Evolutionary conservation across 371 early-diverging fungal genomes (phyloP).

Genomic region (Smittium culicis): DNA sequence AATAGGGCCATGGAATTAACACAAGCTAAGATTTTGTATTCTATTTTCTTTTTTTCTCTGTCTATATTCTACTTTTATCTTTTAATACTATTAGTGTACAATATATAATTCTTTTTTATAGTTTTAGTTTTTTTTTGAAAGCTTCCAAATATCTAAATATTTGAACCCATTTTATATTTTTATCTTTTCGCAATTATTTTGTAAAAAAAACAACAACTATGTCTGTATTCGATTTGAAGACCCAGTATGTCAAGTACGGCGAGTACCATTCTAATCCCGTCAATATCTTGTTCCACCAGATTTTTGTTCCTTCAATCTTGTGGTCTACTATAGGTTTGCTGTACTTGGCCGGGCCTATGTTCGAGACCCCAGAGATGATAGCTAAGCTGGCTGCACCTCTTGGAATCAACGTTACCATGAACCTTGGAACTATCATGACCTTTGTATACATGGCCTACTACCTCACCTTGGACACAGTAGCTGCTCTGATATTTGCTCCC

Average conservation of each 20-base stretch:
- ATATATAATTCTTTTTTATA: too few species aligned
- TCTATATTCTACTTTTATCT: too few species aligned
- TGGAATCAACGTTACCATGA: constrained; percentile 18
- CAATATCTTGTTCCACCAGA: constrained; percentile 73
- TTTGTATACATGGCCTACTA: constrained; percentile 56
- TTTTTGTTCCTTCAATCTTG: constrained; percentile 81
- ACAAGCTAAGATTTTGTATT: too few species aligned
- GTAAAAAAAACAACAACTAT: constrained; percentile 7
- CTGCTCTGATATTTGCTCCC: constrained; percentile 46
- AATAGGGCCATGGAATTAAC: too few species aligned
- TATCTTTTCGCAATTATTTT: background rate
- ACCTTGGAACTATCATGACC: constrained; percentile 41
- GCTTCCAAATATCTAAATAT: too few species aligned
- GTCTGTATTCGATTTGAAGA: constrained; percentile 47
- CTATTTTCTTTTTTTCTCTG: too few species aligned
- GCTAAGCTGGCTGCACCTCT: background rate
- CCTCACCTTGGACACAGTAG: constrained; percentile 57
- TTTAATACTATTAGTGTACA: too few species aligned
- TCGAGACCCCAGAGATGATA: constrained; percentile 14
- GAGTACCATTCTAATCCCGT: constrained; percentile 58
- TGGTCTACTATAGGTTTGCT: constrained; percentile 60
- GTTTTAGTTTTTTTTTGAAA: too few species aligned
- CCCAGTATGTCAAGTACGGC: constrained; percentile 62
- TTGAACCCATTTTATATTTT: background rate
- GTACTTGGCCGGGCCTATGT: constrained; percentile 40